Evolutionary conservation across 192 early-diverging fungal genomes (phyloP), one percentile per base, ranked within the genome.

Genomic region (Coemansia sp.): DNA sequence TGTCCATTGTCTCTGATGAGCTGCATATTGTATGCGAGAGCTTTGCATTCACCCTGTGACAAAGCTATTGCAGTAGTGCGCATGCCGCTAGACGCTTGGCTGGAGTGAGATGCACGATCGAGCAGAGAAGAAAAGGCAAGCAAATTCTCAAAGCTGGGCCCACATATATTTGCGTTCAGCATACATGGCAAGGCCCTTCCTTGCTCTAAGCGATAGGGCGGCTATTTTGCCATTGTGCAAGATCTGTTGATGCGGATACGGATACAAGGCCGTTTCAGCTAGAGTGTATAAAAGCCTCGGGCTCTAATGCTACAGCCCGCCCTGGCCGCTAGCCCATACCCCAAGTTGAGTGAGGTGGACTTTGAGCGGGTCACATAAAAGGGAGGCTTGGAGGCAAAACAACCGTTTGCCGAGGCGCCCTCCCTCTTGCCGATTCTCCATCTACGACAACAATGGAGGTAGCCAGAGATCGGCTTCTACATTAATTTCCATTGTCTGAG

Each of bases 381-480:
- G 6, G 42, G 42, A 45, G 42, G 42, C 42, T 45, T 45, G 42
- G 42, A 20, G 42, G n/a, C 4, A 7, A 45, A 45, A 26, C 11
- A 50, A 21, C 8, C 46, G 23, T 14, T 50, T 50, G 46, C 46
- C 46, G 46, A 45, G 42, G 46, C 46, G 8, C 23, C 46, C 46
- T 26, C 46, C 23, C 46, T 26, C 46, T 14, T 50, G 10, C 46
- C 23, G 46, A 50, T 50, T 50, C 46, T 8, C 4, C 46, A 26
- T 50, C 46, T 50, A 50, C 46, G 21, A 28, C 46, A 26, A 50
- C 46, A 26, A 50, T 50, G 18, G 7, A 21, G 18, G 42, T 45
- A 21, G 42, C n/a, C 10, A 50, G 46, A 50, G 46, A 50, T 50
- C 46, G 46, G 46, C 46, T 50, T 50, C 48, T 26, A 50, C 23